Evolutionary conservation across 805 yeast species (phyloP), one percentile per base, ranked within the genome.

Genomic region (Kazachstania bromeliacearum): DNA sequence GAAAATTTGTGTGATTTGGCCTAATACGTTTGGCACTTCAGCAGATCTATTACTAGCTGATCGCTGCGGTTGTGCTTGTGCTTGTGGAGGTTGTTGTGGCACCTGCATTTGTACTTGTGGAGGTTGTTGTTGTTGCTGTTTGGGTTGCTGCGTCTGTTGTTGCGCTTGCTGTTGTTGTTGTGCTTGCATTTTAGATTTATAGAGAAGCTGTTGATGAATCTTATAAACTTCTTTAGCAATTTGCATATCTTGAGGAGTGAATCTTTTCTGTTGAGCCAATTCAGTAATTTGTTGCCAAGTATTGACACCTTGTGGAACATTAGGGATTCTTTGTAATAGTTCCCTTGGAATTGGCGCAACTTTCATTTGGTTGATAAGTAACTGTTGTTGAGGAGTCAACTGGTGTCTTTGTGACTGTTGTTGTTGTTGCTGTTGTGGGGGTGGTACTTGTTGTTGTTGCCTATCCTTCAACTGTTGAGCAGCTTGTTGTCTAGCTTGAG

Each of bases 281-380:
- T 45, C 53, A 4, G 53, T 48, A 14, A 48, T 45, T 36, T 48
- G 53, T 38, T 75, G 73, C 95, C 95, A 87, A 5, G 94, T 83
- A 46, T 72, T 78, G 20, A 78, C 78, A 34, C 77, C 79, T 10
- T 79, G 78, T 0, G 96, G 96, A 6, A 48, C 35, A 37, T 45
- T 45, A 25, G 53, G 53, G 10, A 48, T 46, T 26, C 53, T 51
- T 28, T 48, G 47, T 28, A 53, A 24, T 32, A 61, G 39, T 38
- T 47, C 45, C 29, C 44, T 44, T 35, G 50, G 57, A 19, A 87
- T 84, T 3, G 84, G 85, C 2, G 75, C 62, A 29, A 73, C 75
- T 42, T 79, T 73, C 52, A 83, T 60, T 38, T 68, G 72, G 21
- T 65, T 50, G 24, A 56, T 66, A 44, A 70, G 53, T 31, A 46